Evolutionary conservation across 2,329 filamentous ascomycete genomes (phyloP), one percentile per base, ranked within the genome.

Genomic region (Colletotrichum tropicicola): DNA sequence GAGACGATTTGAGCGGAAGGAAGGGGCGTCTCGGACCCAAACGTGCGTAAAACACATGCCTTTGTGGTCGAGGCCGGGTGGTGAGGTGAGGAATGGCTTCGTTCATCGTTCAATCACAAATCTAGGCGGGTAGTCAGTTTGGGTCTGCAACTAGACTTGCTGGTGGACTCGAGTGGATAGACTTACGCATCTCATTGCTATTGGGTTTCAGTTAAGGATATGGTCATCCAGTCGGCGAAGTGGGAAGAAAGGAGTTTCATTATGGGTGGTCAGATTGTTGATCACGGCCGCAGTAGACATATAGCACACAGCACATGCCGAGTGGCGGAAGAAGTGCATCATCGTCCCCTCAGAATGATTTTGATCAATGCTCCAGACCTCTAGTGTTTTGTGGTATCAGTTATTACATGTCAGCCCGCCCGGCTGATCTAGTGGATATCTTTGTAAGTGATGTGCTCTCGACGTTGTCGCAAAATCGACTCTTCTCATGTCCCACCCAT

Each of bases 1-100:
- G 96, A 99, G 81, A 98, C 89, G n/a, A 84, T 89, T 55, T 87
- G 71, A 43, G 19, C 39, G 19, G n/a, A 17, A 21, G 39, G 2
- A 43, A 21, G 3, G 39, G 39, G 17, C 3, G 6, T 43, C 2
- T 6, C 5, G n/a, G 6, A n/a, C 39, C 9, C 39, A 43, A 4
- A 43, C 10, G 19, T 43, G 12, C 6, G 19, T 43, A 19, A 19
- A 21, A 43, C n/a, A n/a, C n/a, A n/a, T n/a, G n/a, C n/a, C n/a
- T n/a, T n/a, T n/a, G n/a, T n/a, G n/a, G n/a, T n/a, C n/a, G n/a
- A n/a, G n/a, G n/a, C n/a, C n/a, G n/a, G n/a, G n/a, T n/a, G n/a
- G n/a, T n/a, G n/a, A n/a, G n/a, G n/a, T n/a, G n/a, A n/a, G n/a
- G n/a, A n/a, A n/a, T n/a, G n/a, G n/a, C n/a, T n/a, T n/a, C n/a